Percentiles rank a stretch among this genome's conserved stretches.
Conservation (phyloP, 2,329 filamentous ascomycete species). For the Penicillium sp. region DNA sequence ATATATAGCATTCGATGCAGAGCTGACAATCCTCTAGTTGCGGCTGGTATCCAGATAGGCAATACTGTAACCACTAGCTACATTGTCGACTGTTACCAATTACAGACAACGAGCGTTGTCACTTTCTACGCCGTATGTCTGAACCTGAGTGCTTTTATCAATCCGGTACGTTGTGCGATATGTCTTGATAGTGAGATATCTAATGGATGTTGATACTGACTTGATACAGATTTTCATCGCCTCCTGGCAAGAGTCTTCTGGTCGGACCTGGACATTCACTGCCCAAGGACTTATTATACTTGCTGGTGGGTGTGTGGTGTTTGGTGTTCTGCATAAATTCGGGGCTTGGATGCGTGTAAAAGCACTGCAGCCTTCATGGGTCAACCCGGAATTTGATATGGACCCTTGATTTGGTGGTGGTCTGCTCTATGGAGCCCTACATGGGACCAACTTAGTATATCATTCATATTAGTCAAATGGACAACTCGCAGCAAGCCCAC, state of each 20-base stretch:
- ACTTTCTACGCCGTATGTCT: slow-evolving; percentile 56
- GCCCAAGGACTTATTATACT: slow-evolving; percentile 49
- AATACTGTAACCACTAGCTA: slow-evolving; percentile 55
- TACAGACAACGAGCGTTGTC: slow-evolving; percentile 54
- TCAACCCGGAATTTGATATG: slow-evolving; percentile 44
- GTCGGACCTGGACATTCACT: slow-evolving; percentile 53
- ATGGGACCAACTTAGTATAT: too few species aligned
- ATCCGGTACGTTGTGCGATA: slow-evolving; percentile 33
- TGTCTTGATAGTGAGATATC: not conserved
- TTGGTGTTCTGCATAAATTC: slow-evolving; percentile 42
- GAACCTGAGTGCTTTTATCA: slow-evolving; percentile 50
- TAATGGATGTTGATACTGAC: not conserved
- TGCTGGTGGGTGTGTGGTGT: slow-evolving; percentile 34
- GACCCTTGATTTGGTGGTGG: not conserved
- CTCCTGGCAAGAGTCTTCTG: slow-evolving; percentile 45
- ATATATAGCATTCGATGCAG: not conserved
- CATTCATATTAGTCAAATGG: too few species aligned
- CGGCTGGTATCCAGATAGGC: slow-evolving; percentile 56
- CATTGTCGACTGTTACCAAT: slow-evolving; percentile 55
- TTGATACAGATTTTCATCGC: slow-evolving; percentile 50
- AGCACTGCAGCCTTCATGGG: slow-evolving; percentile 33
- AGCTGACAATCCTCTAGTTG: slow-evolving; percentile 38
- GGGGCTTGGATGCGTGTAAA: slow-evolving; percentile 36
- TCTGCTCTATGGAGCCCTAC: too few species aligned
- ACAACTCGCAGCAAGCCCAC: too few species aligned